Conservation (phyloP, 192 early-diverging fungal genomes). For the Entomortierella beljakovae region DNA sequence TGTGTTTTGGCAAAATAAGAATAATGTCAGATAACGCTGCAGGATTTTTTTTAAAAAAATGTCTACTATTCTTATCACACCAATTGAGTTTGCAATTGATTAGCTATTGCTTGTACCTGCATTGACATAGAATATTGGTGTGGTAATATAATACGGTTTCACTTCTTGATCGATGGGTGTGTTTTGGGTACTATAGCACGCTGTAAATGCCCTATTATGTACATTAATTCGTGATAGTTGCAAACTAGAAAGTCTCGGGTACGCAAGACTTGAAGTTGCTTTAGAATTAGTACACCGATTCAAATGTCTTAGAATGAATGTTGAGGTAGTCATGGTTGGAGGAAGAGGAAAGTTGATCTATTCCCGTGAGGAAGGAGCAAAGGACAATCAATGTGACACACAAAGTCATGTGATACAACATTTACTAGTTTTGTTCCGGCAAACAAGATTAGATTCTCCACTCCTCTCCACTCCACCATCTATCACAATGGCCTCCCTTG, state of each 20-base stretch:
- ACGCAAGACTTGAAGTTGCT: not conserved
- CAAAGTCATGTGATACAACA: too few species aligned
- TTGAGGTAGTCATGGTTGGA: not conserved
- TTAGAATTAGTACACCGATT: not conserved
- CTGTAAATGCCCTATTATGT: constrained; percentile 12
- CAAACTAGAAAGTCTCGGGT: not conserved
- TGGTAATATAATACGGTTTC: constrained; percentile 77
- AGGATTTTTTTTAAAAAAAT: too few species aligned
- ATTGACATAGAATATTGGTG: constrained; percentile 95
- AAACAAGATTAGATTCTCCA: not conserved
- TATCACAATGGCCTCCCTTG: constrained; percentile 43
- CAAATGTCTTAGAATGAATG: constrained; percentile 23
- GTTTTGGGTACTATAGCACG: constrained; percentile 23
- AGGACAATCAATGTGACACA: too few species aligned
- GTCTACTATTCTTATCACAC: too few species aligned
- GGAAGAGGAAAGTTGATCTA: not conserved
- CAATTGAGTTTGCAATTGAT: not conserved
- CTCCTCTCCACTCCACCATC: constrained; percentile 10
- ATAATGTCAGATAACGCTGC: too few species aligned
- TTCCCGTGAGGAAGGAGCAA: too few species aligned
- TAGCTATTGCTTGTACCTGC: constrained; percentile 58
- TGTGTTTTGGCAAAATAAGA: too few species aligned
- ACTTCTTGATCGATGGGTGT: not conserved
- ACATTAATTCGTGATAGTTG: not conserved
- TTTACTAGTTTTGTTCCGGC: not conserved